These are phyloP conservation scores for Schizochytrium sp. DNA, from an alignment of 108 stramenopile species.

Conservation along the genomic window DNA sequence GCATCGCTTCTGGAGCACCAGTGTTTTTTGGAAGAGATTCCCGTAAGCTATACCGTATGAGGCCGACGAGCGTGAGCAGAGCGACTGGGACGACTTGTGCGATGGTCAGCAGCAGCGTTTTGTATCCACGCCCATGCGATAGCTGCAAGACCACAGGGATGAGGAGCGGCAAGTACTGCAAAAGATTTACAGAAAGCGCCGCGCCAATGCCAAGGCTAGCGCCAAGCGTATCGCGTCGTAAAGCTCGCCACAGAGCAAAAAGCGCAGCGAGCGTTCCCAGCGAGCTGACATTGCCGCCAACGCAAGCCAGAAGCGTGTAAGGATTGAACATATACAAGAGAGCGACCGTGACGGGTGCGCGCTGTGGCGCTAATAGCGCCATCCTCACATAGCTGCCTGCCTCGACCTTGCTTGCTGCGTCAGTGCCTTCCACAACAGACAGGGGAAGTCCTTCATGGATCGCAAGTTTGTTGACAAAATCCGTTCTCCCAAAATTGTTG, in stretches of 20 bases:
- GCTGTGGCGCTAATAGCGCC: background rate
- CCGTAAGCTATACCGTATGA: background rate
- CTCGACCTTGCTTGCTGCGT: too few species aligned
- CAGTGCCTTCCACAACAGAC: too few species aligned
- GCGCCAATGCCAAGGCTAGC: background rate
- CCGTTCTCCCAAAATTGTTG: background rate
- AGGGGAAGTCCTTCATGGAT: background rate
- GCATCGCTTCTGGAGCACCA: background rate
- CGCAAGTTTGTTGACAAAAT: background rate
- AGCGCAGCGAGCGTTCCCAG: background rate
- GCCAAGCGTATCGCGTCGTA: background rate
- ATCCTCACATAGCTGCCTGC: background rate
- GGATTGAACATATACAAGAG: background rate
- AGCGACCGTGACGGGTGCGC: background rate
- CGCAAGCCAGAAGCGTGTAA: background rate
- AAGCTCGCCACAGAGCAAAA: background rate
- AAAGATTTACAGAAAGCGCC: background rate
- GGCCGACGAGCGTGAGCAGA: background rate
- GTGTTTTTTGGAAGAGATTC: background rate
- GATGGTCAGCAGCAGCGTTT: background rate
- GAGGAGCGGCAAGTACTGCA: background rate
- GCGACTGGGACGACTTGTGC: background rate
- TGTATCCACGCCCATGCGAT: too few species aligned
- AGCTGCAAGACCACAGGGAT: background rate
- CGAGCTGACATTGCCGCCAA: background rate